Evolutionary conservation across 352 stramenopile species (phyloP).

Genomic region (Aphanomyces astaci): DNA sequence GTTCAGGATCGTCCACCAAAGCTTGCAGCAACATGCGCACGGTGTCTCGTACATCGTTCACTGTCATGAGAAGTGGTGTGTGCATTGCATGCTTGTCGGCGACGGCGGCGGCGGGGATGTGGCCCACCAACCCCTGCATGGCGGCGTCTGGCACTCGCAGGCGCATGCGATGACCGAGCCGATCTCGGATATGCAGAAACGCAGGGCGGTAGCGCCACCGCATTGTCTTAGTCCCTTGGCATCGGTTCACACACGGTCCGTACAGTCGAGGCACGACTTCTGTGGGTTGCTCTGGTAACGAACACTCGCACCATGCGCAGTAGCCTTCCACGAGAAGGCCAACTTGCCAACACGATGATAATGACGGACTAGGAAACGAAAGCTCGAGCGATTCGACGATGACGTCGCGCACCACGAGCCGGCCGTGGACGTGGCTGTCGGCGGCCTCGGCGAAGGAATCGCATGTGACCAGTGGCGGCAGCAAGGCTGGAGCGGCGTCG

Average conservation of each 20-base stretch:
- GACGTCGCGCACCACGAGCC: neutral
- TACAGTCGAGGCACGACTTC: slow-evolving; percentile 13
- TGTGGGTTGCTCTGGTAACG: slow-evolving; percentile 7
- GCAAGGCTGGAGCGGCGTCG: neutral
- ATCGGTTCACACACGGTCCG: slow-evolving; percentile 2
- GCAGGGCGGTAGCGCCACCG: slow-evolving; percentile 9
- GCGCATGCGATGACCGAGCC: neutral
- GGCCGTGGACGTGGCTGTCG: neutral
- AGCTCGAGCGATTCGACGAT: neutral
- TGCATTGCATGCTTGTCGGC: neutral
- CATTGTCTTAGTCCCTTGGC: neutral
- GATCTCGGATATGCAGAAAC: neutral
- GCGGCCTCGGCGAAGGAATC: slow-evolving; percentile 7
- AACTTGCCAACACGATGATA: neutral
- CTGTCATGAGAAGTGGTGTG: neutral
- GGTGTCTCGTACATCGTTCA: neutral
- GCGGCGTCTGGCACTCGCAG: slow-evolving; percentile 12
- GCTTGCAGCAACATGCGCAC: neutral
- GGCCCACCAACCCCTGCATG: neutral
- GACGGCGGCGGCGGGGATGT: slow-evolving; percentile 11
- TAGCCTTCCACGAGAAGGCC: slow-evolving; percentile 6
- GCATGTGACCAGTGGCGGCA: neutral
- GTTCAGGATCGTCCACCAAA: neutral
- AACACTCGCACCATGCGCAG: slow-evolving; percentile 15
- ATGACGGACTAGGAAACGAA: neutral